phyloP scores from a whole-genome alignment of 106 monocot genomes.

The Dactylorhiza incarnata region DNA sequence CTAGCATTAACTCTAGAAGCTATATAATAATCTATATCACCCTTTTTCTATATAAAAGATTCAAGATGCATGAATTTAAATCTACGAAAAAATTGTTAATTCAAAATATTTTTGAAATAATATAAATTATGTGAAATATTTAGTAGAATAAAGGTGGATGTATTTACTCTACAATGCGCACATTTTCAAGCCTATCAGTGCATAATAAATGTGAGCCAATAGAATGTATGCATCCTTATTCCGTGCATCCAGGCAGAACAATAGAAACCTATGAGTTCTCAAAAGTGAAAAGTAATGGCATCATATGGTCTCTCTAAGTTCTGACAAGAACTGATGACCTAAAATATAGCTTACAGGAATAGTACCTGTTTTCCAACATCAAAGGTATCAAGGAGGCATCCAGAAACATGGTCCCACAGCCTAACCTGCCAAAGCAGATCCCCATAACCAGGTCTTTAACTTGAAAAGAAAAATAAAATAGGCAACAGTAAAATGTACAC shows the following conservation, averaged over 20 bases:
- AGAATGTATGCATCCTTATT: neutral
- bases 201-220: neutral
- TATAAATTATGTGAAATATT: too few relatives aligned
- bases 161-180: too few relatives aligned
- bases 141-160: too few relatives aligned
- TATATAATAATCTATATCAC: too few relatives aligned
- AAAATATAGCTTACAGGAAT: neutral
- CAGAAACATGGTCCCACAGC: slow-evolving; percentile 76
- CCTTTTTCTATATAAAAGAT: too few relatives aligned
- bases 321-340: neutral
- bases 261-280: neutral
- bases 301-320: neutral
- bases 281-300: neutral
- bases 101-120: too few relatives aligned
- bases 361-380: slow-evolving; percentile 58
- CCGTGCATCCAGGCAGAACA: neutral
- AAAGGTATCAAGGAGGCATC: slow-evolving; percentile 68
- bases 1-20: too few relatives aligned
- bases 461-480: neutral
- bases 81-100: too few relatives aligned
- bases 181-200: neutral
- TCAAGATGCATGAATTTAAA: too few relatives aligned
- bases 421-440: slow-evolving; percentile 52
- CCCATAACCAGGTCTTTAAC: neutral
- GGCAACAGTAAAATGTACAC: slow-evolving; percentile 15